phyloP scores from a whole-genome alignment of 805 yeast species.

The Yamadazyma endophytica region DNA sequence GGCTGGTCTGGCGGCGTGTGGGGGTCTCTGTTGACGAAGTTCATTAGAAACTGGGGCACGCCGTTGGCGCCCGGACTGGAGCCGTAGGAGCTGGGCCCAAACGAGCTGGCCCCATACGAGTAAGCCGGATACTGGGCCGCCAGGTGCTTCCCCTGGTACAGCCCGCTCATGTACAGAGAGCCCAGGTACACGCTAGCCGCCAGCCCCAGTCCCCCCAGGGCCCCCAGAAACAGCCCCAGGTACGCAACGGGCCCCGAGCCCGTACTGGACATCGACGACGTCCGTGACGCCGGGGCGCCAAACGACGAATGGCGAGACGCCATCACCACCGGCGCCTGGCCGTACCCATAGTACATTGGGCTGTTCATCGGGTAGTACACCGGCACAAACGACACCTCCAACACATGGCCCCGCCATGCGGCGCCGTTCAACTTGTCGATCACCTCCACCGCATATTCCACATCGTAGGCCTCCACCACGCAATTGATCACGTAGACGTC shows the following conservation, averaged over 20 bases:
- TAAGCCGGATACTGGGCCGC: no score
- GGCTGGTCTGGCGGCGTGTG: conserved; percentile 2
- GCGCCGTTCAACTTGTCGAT: conserved; percentile 19
- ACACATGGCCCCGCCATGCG: conserved; percentile 16
- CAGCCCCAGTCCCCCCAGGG: no score
- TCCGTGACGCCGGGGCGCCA: neutral
- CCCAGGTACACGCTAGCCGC: no score
- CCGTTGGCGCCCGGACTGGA: conserved; percentile 8
- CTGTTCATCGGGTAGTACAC: no score
- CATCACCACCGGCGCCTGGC: neutral
- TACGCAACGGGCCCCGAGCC: neutral
- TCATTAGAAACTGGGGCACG: conserved; percentile 25
- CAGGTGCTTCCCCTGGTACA: no score
- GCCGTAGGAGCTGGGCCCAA: no score
- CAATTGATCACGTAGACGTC: conserved; percentile 1
- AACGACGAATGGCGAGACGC: no score
- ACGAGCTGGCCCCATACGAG: no score
- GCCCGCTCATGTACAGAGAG: no score
- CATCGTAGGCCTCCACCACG: conserved; percentile 5
- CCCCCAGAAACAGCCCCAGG: neutral
- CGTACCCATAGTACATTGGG: no score
- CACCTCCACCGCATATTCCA: conserved; percentile 2
- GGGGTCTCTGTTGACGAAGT: conserved; percentile 13
- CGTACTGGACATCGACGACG: conserved; percentile 1
- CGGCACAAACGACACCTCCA: conserved; percentile 14